Percentiles rank a stretch among this genome's conserved stretches.
Evolutionary conservation across 345 rosid species (phyloP).

Genomic region (Chamaenerion angustifolium): DNA sequence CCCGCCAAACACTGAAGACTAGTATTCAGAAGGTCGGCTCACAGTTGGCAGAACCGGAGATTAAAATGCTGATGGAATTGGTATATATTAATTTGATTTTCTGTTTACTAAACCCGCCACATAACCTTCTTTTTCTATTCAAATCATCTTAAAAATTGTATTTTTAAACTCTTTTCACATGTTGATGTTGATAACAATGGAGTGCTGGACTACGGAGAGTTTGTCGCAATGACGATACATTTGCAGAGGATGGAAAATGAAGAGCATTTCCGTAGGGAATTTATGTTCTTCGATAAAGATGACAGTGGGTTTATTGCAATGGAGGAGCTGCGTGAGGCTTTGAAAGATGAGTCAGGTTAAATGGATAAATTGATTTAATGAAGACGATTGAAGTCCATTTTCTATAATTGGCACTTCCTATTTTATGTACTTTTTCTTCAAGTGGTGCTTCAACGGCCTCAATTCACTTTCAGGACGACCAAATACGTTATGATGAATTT

Average conservation of each 20-base stretch:
- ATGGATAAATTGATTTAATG: too few relatives aligned
- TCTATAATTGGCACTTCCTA: too few relatives aligned
- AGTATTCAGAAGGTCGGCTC: conserved; percentile 92
- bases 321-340: conserved; percentile 58
- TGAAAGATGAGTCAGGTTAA: conserved; percentile 70
- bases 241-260: conserved; percentile 96
- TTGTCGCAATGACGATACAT: conserved; percentile 98
- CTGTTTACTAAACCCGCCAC: too few relatives aligned
- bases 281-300: conserved; percentile 82
- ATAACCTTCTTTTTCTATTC: too few relatives aligned
- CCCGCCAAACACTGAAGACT: conserved; percentile 59
- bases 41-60: conserved; percentile 82
- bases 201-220: conserved; percentile 77
- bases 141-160: too few relatives aligned
- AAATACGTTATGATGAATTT: conserved; percentile 86
- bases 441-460: too few relatives aligned
- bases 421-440: too few relatives aligned
- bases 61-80: conserved; percentile 97
- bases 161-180: conserved; percentile 17
- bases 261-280: conserved; percentile 82
- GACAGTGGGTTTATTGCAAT: conserved; percentile 67
- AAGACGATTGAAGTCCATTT: too few relatives aligned
- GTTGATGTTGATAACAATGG: conserved; percentile 98
- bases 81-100: conserved; percentile 16
- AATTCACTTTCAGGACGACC: conserved; percentile 44